Percentiles rank a stretch among this genome's conserved stretches.
Conservation (phyloP, 2,329 filamentous ascomycete genomes). For the Aplosporella prunicola region DNA sequence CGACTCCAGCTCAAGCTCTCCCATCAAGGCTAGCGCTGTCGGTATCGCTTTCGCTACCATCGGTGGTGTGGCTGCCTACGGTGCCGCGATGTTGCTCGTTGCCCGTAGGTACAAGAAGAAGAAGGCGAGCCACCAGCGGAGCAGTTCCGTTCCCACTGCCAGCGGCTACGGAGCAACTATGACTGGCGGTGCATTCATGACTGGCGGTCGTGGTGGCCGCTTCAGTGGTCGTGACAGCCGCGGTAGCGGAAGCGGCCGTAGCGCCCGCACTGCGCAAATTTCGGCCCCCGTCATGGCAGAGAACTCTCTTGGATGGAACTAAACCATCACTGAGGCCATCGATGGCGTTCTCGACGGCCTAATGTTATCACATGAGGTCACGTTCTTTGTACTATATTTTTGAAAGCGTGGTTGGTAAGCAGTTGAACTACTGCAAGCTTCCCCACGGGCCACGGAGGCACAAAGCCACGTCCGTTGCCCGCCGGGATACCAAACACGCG, state of each 20-base stretch:
- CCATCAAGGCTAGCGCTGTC: constrained; percentile 54
- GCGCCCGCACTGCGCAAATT: constrained; percentile 61
- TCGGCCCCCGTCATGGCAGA: constrained; percentile 85
- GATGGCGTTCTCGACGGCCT: constrained; percentile 5
- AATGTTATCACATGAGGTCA: constrained; percentile 13
- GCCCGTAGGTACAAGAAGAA: constrained; percentile 85
- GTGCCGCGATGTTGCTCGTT: constrained; percentile 88
- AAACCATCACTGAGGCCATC: constrained; percentile 23
- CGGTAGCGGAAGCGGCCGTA: constrained; percentile 59
- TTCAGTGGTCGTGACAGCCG: constrained; percentile 32
- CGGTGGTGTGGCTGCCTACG: constrained; percentile 73
- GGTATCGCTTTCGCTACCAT: constrained; percentile 69
- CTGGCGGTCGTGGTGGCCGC: constrained; percentile 34
- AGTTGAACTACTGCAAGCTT: too few species aligned
- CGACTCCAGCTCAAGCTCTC: constrained; percentile 44
- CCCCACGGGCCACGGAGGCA: too few species aligned
- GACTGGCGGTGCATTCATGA: constrained; percentile 39
- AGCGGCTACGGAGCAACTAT: constrained; percentile 34
- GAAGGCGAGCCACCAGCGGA: constrained; percentile 65
- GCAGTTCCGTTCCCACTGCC: constrained; percentile 67
- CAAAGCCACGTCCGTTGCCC: too few species aligned
- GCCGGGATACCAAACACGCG: too few species aligned
- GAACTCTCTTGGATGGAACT: constrained; percentile 96
- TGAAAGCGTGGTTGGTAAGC: constrained; percentile 2
- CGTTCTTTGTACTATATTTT: constrained; percentile 24